Evolutionary conservation across 805 yeast species (phyloP), one percentile per base, ranked within the genome.

Genomic region (Barnettozyma siamensis): DNA sequence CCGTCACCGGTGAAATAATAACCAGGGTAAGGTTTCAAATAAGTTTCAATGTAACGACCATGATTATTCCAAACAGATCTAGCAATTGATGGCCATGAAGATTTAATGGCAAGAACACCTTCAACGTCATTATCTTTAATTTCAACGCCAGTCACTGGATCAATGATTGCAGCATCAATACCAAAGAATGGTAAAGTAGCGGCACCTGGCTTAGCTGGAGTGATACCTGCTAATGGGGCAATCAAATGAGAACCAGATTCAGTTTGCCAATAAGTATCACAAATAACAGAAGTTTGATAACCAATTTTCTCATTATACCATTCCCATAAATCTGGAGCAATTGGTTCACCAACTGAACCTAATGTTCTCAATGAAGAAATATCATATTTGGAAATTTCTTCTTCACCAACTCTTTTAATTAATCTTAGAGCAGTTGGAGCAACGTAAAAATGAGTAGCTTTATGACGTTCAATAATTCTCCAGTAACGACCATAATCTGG

Each of bases 221-320:
- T 80, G 31, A 84, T 83, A 62, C 99, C 98, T 15, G 98, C 95
- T 55, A 93, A 66, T 48, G 98, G 96, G 34, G 96, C 83, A 63
- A 93, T 83, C 63, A 93, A 73, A 61, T 91, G 97, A 28, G 96
- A 84, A 42, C 99, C 99, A 12, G 95, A 83, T 70, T 93, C 99
- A 30, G 98, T 93, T 72, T 89, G 96, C 99, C 99, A 93, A 76
- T 88, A 88, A 35, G 99, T 93, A 68, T 93, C 99, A 57, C 87
- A 81, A 53, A 91, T 82, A 57, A 88, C 95, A 59, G 95, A 86
- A 61, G 86, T 75, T 45, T 80, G 79, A 57, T 88, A 83, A 59
- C 99, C 99, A 56, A 93, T 81, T 63, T 85, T 77, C 55, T 86
- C 91, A 63, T 85, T 79, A 68, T 93, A 93, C 99, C 99, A 93